Evolutionary conservation across 768 basidiomycete genomes (phyloP), one percentile per base, ranked within the genome.

Genomic region (Phylloporus rhodoxanthus): DNA sequence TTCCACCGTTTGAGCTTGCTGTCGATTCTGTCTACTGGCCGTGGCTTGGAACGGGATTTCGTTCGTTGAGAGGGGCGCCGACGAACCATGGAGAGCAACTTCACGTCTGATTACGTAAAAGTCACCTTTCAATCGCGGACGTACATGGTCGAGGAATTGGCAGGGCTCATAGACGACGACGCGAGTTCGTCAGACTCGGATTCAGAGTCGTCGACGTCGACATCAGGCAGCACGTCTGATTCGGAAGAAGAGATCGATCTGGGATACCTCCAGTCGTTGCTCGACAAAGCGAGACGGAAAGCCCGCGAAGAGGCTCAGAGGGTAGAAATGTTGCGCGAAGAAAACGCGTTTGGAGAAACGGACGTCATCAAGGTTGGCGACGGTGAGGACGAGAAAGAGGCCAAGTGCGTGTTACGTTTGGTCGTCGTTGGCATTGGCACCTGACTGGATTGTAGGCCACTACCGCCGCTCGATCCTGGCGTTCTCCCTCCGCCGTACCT

Each of bases 401-500:
- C 57, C 28, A 23, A 45, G 63, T 65, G 29, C 33, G 76, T 80
- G 68, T 57, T 45, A 47, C 30, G 54, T 36, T 39, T 19, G 8
- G 43, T 51, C 26, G 48, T 41, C 5, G n/a, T 43, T 20, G 21
- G 23, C 19, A 19, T 44, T 45, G 25, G 3, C 4, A 5, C 37
- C 25, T 44, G 38, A 49, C 54, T 40, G 19, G 44, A 25, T 39
- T 33, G 28, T 56, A 85, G 82, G 55, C 73, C 74, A 20, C 61
- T 90, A 40, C 87, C 88, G 3, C 62, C 66, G 9, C 68, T 90
- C n/a, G 71, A 89, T 59, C 81, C 86, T 43, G 84, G 84, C 40
- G 59, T 63, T 13, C 75, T 87, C 10, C 85, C 87, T 7, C 63
- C 68, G 14, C 73, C 82, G 5, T 90, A 90, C 64, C 79, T 91